Evolutionary conservation across 371 early-diverging fungal species (phyloP).

Genomic region (Rhizomucor miehei): DNA sequence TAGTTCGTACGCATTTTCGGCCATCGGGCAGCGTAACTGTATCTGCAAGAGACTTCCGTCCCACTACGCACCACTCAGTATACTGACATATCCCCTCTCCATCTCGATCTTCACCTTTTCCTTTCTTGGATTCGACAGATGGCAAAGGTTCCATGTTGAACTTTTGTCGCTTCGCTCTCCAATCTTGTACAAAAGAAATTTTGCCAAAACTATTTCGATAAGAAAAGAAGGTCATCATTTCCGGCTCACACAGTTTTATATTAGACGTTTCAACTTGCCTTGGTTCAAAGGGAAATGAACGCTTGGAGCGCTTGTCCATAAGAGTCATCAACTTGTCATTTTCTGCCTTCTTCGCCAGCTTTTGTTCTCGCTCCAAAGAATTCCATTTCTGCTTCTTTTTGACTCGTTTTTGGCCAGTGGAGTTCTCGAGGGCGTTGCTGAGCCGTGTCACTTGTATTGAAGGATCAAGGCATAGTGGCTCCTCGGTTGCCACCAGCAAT

Average conservation of each 20-base stretch:
- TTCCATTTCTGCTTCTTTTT: conserved; percentile 60
- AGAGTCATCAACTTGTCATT: conserved; percentile 58
- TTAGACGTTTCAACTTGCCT: conserved; percentile 16
- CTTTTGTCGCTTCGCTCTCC: conserved; percentile 53
- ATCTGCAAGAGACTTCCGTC: conserved; percentile 30
- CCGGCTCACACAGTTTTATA: too few species aligned
- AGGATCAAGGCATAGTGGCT: conserved; percentile 58
- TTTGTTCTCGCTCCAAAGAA: conserved; percentile 58
- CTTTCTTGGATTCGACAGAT: conserved; percentile 51
- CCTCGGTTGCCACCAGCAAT: conserved; percentile 59
- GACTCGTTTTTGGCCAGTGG: conserved; percentile 29
- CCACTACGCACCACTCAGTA: neutral
- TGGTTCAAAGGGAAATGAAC: conserved; percentile 46
- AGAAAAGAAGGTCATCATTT: too few species aligned
- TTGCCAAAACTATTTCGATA: conserved; percentile 63
- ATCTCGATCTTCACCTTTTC: too few species aligned
- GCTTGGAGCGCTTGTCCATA: conserved; percentile 56
- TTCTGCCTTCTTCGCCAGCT: conserved; percentile 57
- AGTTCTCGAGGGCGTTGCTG: conserved; percentile 53
- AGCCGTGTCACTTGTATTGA: conserved; percentile 55
- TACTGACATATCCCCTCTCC: conserved; percentile 4
- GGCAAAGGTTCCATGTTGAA: conserved; percentile 44
- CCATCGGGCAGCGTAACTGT: conserved; percentile 46
- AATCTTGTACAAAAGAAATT: conserved; percentile 60
- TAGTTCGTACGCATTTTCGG: conserved; percentile 51